Conservation (phyloP, 805 yeast genomes). For the Teunomyces stri region DNA sequence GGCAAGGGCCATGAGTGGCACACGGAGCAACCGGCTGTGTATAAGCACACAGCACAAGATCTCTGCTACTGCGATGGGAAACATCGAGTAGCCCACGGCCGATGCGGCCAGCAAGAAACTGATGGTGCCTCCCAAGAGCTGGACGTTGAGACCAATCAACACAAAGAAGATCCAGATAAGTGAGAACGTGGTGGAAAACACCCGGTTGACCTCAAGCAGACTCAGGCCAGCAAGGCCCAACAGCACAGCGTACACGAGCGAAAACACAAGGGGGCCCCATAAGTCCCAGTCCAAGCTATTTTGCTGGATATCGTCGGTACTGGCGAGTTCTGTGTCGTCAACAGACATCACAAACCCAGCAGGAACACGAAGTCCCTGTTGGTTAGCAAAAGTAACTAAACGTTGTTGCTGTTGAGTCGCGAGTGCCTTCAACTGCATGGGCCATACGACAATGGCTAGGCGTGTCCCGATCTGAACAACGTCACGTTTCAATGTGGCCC, state of each 20-base stretch:
- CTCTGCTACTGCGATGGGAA: constrained; percentile 60
- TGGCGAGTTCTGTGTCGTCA: constrained; percentile 12
- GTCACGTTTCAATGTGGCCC: constrained; percentile 48
- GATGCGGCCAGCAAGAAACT: constrained; percentile 67
- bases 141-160: constrained; percentile 62
- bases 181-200: constrained; percentile 63
- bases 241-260: constrained; percentile 52
- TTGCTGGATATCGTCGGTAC: constrained; percentile 6
- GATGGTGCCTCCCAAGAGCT: constrained; percentile 58
- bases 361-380: constrained; percentile 36
- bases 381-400: constrained; percentile 33
- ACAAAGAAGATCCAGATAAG: constrained; percentile 63
- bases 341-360: constrained; percentile 32
- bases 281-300: constrained; percentile 54
- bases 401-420: constrained; percentile 35
- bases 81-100: constrained; percentile 67
- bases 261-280: constrained; percentile 72
- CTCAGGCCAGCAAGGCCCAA: constrained; percentile 33
- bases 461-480: constrained; percentile 34
- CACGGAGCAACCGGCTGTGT: constrained; percentile 47
- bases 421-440: constrained; percentile 35
- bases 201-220: constrained; percentile 42
- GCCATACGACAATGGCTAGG: constrained; percentile 43
- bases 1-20: constrained; percentile 44
- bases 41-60: constrained; percentile 45